Evolutionary conservation across 2,329 filamentous ascomycete species (phyloP), one percentile per base, ranked within the genome.

Genomic region (Fusarium poae): DNA sequence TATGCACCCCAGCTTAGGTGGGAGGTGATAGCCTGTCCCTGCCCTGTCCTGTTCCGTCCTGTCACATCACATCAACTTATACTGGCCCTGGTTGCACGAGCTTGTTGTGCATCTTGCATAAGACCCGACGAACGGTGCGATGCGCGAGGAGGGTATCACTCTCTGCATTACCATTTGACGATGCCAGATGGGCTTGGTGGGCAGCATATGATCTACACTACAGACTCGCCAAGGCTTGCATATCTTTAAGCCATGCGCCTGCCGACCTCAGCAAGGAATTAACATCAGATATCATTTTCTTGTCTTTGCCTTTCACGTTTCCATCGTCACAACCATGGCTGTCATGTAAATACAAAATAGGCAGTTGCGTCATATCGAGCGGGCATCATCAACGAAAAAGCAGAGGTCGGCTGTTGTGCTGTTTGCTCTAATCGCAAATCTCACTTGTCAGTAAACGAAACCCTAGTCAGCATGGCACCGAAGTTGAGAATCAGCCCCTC

Each of bases 71-170:
- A 30, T 45, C 11, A 45, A 45, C 43, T 68, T 60, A 64, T 60
- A 57, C 67, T 65, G 49, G 56, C 60, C 57, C 67, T 67, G 53
- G 64, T 71, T 52, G 67, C 62, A 64, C 51, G 61, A 64, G 59
- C 72, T 74, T 69, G 68, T 72, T 70, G 71, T 74, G 66, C 70
- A 71, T 66, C 68, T 66, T 74, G 72, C 70, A 74, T 74, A 72
- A 65, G 62, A 37, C 70, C 72, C 67, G 65, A 57, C 46, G 45
- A 73, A 74, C 70, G 68, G 67, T 70, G 68, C 70, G 65, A 63
- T 70, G 65, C 56, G 66, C 60, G 59, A 70, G 67, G 54, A 71
- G 64, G 67, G 63, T 61, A 65, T 61, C 45, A 55, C 55, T 65
- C 54, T 46, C 52, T 68, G 55, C 48, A 51, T 51, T 51, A 20